These are phyloP conservation scores for Erysimum cheiri DNA, from an alignment of 441 rosid species.

Conservation along the genomic window DNA sequence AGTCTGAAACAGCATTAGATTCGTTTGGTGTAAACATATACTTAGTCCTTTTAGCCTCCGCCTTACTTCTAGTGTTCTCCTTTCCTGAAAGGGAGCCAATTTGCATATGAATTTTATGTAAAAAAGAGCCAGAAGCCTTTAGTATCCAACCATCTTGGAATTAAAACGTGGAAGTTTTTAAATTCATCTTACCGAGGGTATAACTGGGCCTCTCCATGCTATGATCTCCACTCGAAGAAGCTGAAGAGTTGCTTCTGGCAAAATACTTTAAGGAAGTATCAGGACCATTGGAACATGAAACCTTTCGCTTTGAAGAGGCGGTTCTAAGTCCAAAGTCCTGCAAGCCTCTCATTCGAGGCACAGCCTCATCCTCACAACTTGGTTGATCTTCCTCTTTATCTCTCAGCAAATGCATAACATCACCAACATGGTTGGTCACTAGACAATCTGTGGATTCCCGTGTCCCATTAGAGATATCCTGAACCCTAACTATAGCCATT, in stretches of 20 bases:
- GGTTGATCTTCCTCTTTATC: slow-evolving; percentile 55
- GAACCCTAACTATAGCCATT: slow-evolving; percentile 48
- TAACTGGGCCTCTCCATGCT: slow-evolving; percentile 54
- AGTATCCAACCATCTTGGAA: slow-evolving; percentile 40
- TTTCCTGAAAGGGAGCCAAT: slow-evolving; percentile 59
- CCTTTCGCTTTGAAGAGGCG: slow-evolving; percentile 63
- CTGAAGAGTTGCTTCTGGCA: slow-evolving; percentile 50
- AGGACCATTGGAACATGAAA: slow-evolving; percentile 52
- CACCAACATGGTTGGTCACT: slow-evolving; percentile 28
- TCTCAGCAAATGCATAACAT: slow-evolving; percentile 47
- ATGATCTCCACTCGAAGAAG: slow-evolving; percentile 53
- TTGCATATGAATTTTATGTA: slow-evolving; percentile 42
- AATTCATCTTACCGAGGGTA: slow-evolving; percentile 62
- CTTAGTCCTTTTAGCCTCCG: slow-evolving; percentile 69
- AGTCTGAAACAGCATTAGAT: slow-evolving; percentile 57
- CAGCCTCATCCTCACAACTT: slow-evolving; percentile 58
- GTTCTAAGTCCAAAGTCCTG: slow-evolving; percentile 82
- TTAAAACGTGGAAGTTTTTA: slow-evolving; percentile 29
- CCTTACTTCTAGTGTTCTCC: slow-evolving; percentile 54
- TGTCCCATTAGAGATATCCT: slow-evolving; percentile 50
- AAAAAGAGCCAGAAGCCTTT: slow-evolving; percentile 31
- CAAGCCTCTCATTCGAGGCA: slow-evolving; percentile 86
- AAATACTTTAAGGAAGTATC: slow-evolving; percentile 55
- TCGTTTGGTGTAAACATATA: slow-evolving; percentile 57
- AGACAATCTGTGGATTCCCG: slow-evolving; percentile 30